phyloP scores from a whole-genome alignment of 2,329 filamentous ascomycete genomes.

The Ophiostoma angusticollis region DNA sequence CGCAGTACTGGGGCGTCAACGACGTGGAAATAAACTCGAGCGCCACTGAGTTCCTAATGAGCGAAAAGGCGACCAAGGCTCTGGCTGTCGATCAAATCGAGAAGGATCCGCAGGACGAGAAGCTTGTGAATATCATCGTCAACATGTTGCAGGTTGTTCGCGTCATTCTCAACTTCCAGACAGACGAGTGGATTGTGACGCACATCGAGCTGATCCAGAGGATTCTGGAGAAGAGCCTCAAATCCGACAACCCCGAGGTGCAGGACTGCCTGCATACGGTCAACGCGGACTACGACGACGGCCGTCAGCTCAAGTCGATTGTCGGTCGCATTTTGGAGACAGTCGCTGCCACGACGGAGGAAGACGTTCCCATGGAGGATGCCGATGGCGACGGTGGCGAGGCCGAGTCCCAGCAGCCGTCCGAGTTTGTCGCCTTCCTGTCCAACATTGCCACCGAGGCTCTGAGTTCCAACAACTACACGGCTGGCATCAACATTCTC shows the following conservation, averaged over 20 bases:
- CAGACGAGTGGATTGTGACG: constrained; percentile 79
- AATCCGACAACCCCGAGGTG: constrained; percentile 79
- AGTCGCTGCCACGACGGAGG: too few relatives aligned
- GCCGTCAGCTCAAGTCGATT: constrained; percentile 58
- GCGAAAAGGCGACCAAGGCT: constrained; percentile 58
- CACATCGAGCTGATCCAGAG: constrained; percentile 71
- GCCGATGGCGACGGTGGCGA: constrained; percentile 79
- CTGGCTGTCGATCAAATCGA: constrained; percentile 47
- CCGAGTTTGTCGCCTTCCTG: constrained; percentile 76
- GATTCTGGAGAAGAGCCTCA: constrained; percentile 77
- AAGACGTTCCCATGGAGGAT: constrained; percentile 60
- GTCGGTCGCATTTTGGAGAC: constrained; percentile 77
- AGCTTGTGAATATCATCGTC: constrained; percentile 76
- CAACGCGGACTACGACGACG: constrained; percentile 57
- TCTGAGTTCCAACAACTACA: constrained; percentile 66
- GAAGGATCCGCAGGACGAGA: constrained; percentile 59
- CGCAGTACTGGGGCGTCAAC: constrained; percentile 81
- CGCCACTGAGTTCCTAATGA: constrained; percentile 72
- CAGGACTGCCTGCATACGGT: constrained; percentile 80
- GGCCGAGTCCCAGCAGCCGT: constrained; percentile 58
- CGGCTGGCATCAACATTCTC: constrained; percentile 81
- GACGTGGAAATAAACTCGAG: constrained; percentile 87
- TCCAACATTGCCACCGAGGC: constrained; percentile 80
- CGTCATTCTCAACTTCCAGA: constrained; percentile 75
- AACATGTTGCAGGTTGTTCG: constrained; percentile 89